A percentile compares a stretch with the other conserved stretches of the same genome.
These are phyloP conservation scores for Stagonosporopsis rhizophila DNA, from an alignment of 2,329 filamentous ascomycete genomes.

Conservation along the genomic window DNA sequence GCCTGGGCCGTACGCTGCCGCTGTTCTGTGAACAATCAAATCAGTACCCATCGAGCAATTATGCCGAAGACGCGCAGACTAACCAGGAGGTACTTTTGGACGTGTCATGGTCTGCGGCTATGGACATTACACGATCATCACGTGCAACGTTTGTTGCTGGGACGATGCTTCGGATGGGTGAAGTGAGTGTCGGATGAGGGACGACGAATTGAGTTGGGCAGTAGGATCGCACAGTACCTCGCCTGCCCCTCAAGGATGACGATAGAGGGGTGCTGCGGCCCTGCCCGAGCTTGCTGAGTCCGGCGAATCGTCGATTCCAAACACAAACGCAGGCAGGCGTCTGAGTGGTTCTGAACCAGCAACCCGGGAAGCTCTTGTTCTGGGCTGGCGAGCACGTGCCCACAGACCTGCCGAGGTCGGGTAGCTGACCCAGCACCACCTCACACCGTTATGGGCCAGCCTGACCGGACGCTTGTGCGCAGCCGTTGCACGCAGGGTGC, in stretches of 20 bases:
- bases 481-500: slow-evolving; percentile 21
- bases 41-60: slow-evolving; percentile 25
- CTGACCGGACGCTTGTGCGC: slow-evolving; percentile 11
- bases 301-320: slow-evolving; percentile 16
- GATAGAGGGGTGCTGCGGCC: slow-evolving; percentile 16
- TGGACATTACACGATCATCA: slow-evolving; percentile 26
- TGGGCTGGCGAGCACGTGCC: slow-evolving; percentile 7
- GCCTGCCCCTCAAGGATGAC: slow-evolving; percentile 20
- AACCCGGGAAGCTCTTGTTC: neutral
- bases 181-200: slow-evolving; percentile 41
- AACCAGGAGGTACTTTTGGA: slow-evolving; percentile 45
- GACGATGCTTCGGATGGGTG: slow-evolving; percentile 37
- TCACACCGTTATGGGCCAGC: slow-evolving; percentile 1
- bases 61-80: slow-evolving; percentile 21
- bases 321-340: slow-evolving; percentile 14
- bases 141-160: slow-evolving; percentile 27
- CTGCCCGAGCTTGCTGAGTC: slow-evolving; percentile 9
- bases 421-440: slow-evolving; percentile 13
- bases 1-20: slow-evolving; percentile 69
- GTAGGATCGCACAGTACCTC: slow-evolving; percentile 20
- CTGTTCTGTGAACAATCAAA: slow-evolving; percentile 66
- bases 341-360: slow-evolving; percentile 18
- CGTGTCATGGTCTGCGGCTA: slow-evolving; percentile 39
- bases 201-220: slow-evolving; percentile 22
- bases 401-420: slow-evolving; percentile 10